Base-by-base conservation (phyloP, 2,329 filamentous ascomycete genomes). In the Falciphora oryzae region DNA sequence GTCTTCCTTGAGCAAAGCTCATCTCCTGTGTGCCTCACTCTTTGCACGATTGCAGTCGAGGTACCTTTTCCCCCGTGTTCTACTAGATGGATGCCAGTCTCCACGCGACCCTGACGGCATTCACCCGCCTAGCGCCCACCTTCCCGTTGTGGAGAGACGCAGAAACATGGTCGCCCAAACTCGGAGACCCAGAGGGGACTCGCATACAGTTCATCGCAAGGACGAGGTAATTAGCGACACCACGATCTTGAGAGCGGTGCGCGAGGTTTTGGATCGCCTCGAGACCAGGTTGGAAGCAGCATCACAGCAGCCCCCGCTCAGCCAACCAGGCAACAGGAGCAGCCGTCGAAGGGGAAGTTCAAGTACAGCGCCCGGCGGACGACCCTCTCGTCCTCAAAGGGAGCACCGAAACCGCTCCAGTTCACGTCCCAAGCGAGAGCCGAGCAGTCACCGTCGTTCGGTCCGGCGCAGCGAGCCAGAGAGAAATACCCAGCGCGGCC, bases 211-310 rank as follows among this genome's bases (percentile, higher is more conserved):
- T 53, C 44, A 25, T 25, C 44, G 44, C 44, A 53, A 53, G 6
- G 44, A 53, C 44, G 44, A n/a, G 6, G n/a, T n/a, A 7, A 22
- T 25, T 22, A 53, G 44, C 44, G 44, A 53, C 27, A 29, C 44
- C 3, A 62, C 44, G 11, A 28, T 62, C 13, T 28, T 62, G 28
- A 25, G 32, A 7, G 56, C 61, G 13, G 56, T 57, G 61, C 56
- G 50, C 27, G 44, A 62, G 28, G 44, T 62, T n/a, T 27, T 62
- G n/a, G 61, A 62, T 29, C 44, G 61, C 61, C 50, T 62, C 22
- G 61, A 62, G 25, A 29, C 57, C 18, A 56, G 61, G 61, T 27
- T 62, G 6, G 61, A 57, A 25, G 61, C 56, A 25, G 44, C 25
- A 11, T 29, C 61, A 11, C 44, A 62, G 61, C 61, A 62, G 28